These are phyloP conservation scores for Raphanus hybrid DNA, from an alignment of 441 rosid species.

Conservation along the genomic window DNA sequence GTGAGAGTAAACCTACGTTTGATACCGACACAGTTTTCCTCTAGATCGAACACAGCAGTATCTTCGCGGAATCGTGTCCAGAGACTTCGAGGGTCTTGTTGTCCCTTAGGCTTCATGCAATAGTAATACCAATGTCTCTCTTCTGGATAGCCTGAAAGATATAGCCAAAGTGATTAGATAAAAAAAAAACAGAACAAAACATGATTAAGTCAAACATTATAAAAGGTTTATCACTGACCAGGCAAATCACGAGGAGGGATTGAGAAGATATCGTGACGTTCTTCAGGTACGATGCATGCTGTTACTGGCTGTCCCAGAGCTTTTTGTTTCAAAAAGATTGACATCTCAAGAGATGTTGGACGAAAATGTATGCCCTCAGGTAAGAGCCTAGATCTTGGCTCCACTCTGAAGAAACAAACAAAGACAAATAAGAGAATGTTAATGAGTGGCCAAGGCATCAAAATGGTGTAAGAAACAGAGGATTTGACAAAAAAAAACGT, in stretches of 20 bases:
- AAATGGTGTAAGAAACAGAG: conserved; percentile 1
- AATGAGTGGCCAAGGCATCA: background rate
- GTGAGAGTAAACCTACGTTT: background rate
- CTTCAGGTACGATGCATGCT: background rate
- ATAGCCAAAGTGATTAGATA: background rate
- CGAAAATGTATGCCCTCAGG: background rate
- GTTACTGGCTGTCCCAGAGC: background rate
- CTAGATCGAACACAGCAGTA: background rate
- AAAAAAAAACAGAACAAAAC: background rate
- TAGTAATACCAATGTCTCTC: conserved; percentile 4
- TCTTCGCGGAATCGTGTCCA: background rate
- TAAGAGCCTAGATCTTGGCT: background rate
- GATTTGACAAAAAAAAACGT: background rate
- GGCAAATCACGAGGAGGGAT: background rate
- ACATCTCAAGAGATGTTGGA: background rate
- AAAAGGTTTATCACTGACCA: background rate
- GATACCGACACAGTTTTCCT: background rate
- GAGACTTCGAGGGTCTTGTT: background rate
- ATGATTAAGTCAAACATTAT: background rate
- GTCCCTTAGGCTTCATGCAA: background rate
- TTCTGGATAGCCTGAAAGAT: conserved; percentile 6
- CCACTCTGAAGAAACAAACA: conserved; percentile 1
- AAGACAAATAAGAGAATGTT: too few species aligned
- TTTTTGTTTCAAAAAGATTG: background rate
- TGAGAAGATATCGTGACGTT: conserved; percentile 8